phyloP scores from a whole-genome alignment of 495 filamentous ascomycete species.

The Chaetomidium leptoderma region DNA sequence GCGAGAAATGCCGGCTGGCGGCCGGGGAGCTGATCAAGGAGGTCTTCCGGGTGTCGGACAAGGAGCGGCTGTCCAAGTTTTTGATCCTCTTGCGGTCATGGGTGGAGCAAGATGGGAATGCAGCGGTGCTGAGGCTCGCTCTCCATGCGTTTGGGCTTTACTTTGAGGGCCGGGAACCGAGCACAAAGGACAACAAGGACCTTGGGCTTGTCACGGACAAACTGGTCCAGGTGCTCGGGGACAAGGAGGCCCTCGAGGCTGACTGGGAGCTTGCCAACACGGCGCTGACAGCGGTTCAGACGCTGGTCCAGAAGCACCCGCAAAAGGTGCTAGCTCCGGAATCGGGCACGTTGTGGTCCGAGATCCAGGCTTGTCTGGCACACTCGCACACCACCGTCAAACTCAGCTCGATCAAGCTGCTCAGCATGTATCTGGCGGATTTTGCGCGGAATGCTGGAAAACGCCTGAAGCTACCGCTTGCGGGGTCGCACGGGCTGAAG shows the following conservation, averaged over 20 bases:
- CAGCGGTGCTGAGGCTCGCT: slow-evolving; percentile 63
- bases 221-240: slow-evolving; percentile 48
- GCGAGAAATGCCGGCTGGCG: slow-evolving; percentile 77
- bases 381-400: slow-evolving; percentile 75
- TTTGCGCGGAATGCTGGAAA: slow-evolving; percentile 59
- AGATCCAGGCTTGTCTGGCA: slow-evolving; percentile 60
- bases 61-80: slow-evolving; percentile 64
- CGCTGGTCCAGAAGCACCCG: slow-evolving; percentile 64
- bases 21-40: slow-evolving; percentile 74
- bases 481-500: slow-evolving; percentile 65
- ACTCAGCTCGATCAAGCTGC: slow-evolving; percentile 66
- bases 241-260: slow-evolving; percentile 42
- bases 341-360: slow-evolving; percentile 59
- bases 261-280: slow-evolving; percentile 80
- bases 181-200: slow-evolving; percentile 58
- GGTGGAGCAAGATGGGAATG: slow-evolving; percentile 66
- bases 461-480: slow-evolving; percentile 55
- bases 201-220: slow-evolving; percentile 40
- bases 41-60: slow-evolving; percentile 73
- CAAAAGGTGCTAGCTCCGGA: slow-evolving; percentile 54
- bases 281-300: slow-evolving; percentile 62
- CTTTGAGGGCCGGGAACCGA: slow-evolving; percentile 61
- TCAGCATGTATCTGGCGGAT: slow-evolving; percentile 72
- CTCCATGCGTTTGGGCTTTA: slow-evolving; percentile 79
- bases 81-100: slow-evolving; percentile 66